Evolutionary conservation across 2,329 filamentous ascomycete genomes (phyloP).

Genomic region (Colletotrichum brevisporum): DNA sequence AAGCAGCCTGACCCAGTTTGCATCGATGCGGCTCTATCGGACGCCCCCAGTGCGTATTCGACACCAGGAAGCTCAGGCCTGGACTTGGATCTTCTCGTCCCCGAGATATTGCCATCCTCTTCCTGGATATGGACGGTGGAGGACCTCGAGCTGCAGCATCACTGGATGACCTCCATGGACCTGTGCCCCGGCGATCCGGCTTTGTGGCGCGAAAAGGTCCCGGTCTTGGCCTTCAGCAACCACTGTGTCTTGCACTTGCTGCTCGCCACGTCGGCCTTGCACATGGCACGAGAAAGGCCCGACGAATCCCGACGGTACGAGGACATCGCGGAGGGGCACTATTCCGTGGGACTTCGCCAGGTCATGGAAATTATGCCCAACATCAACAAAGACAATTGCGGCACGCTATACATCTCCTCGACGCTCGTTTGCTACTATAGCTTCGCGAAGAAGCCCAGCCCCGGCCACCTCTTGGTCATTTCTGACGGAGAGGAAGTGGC

Average conservation of each 20-base stretch:
- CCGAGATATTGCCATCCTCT: neutral
- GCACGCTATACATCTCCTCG: constrained; percentile 36
- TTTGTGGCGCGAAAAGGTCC: constrained; percentile 38
- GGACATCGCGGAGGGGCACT: constrained; percentile 36
- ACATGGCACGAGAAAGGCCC: constrained; percentile 9
- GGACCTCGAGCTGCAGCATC: constrained; percentile 35
- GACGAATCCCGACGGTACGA: constrained; percentile 12
- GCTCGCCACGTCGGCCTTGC: constrained; percentile 29
- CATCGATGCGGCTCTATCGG: neutral
- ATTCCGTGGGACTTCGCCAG: constrained; percentile 27
- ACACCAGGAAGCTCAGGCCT: neutral
- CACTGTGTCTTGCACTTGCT: constrained; percentile 38
- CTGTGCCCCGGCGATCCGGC: constrained; percentile 10
- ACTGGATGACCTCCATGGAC: constrained; percentile 26
- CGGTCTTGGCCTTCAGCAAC: constrained; percentile 33
- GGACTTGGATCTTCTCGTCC: neutral
- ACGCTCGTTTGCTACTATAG: constrained; percentile 31
- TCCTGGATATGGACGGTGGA: constrained; percentile 32
- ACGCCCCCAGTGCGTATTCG: constrained; percentile 2
- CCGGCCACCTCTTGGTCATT: constrained; percentile 41
- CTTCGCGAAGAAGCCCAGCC: constrained; percentile 34
- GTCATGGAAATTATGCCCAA: constrained; percentile 32
- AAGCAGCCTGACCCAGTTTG: neutral
- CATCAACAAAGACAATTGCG: constrained; percentile 33
- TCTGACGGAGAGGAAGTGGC: constrained; percentile 40